Percentiles rank a stretch among this genome's conserved stretches.
phyloP scores from a whole-genome alignment of 768 basidiomycete species.

The Hemileccinum rubropunctum region DNA sequence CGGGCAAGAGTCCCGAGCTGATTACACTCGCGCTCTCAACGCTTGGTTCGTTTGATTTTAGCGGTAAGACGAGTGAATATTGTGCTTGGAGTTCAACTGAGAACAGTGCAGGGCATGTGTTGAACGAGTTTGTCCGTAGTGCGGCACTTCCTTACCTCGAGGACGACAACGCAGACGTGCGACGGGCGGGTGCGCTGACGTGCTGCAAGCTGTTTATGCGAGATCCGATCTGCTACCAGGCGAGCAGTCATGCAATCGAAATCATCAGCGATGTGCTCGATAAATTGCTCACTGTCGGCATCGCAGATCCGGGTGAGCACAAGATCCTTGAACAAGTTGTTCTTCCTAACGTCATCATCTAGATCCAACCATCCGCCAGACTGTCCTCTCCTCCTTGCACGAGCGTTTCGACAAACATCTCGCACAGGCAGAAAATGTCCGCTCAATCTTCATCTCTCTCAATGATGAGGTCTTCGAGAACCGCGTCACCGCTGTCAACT shows the following conservation, averaged over 20 bases:
- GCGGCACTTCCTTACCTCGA: conserved; percentile 93
- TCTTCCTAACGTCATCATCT: conserved; percentile 4
- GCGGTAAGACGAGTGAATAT: conserved; percentile 47
- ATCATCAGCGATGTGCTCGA: conserved; percentile 98
- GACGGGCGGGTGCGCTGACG: conserved; percentile 86
- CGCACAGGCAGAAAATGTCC: conserved; percentile 97
- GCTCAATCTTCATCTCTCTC: conserved; percentile 92
- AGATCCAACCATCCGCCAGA: conserved; percentile 79
- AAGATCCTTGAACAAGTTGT: background rate
- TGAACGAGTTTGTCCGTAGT: conserved; percentile 93
- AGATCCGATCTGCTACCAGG: conserved; percentile 95
- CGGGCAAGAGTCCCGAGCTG: conserved; percentile 63
- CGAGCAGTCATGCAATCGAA: conserved; percentile 93
- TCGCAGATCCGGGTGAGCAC: conserved; percentile 85
- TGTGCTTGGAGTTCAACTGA: conserved; percentile 9
- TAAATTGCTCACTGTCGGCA: conserved; percentile 91
- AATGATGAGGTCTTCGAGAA: conserved; percentile 97
- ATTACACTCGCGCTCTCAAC: conserved; percentile 83
- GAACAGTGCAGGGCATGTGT: conserved; percentile 64
- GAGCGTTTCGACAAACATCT: conserved; percentile 96
- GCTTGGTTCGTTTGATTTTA: conserved; percentile 92
- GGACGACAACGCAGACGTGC: conserved; percentile 84
- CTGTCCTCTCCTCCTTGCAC: conserved; percentile 83
- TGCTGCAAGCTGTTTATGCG: conserved; percentile 90
- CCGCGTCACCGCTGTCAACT: conserved; percentile 81